Percentiles rank a stretch among this genome's conserved stretches.
phyloP scores from a whole-genome alignment of 2,329 filamentous ascomycete genomes.

The Cercospora beticola region DNA sequence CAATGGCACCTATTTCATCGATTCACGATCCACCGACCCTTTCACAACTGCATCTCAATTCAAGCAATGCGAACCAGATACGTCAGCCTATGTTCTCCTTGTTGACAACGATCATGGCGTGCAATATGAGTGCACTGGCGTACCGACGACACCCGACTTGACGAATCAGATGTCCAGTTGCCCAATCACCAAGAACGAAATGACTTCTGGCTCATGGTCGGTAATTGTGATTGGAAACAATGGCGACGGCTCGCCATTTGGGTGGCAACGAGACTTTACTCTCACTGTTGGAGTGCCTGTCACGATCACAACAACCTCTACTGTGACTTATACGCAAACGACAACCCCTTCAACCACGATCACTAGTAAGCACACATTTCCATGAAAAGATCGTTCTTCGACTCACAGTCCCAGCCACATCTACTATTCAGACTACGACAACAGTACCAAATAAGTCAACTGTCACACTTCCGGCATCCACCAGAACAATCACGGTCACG shows the following conservation, averaged over 20 bases:
- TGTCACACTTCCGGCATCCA: conserved; percentile 33
- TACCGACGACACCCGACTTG: conserved; percentile 43
- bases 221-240: conserved; percentile 48
- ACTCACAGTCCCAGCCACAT: conserved; percentile 8
- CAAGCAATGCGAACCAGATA: conserved; percentile 44
- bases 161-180: conserved; percentile 44
- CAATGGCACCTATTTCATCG: conserved; percentile 49
- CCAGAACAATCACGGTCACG: conserved; percentile 28
- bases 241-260: conserved; percentile 46
- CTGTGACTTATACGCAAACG: conserved; percentile 22
- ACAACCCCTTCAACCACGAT: conserved; percentile 19
- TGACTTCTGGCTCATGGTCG: conserved; percentile 47
- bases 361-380: conserved; percentile 12
- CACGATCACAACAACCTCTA: conserved; percentile 22
- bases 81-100: conserved; percentile 46
- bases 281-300: conserved; percentile 39
- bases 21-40: conserved; percentile 41
- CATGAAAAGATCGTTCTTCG: neutral
- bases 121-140: conserved; percentile 39
- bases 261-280: conserved; percentile 46
- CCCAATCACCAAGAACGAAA: conserved; percentile 45
- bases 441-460: conserved; percentile 30
- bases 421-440: conserved; percentile 21
- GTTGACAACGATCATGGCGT: conserved; percentile 40
- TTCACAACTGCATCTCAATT: conserved; percentile 50